Percentiles rank a stretch among this genome's conserved stretches.
Evolutionary conservation across 805 yeast species (phyloP).

Genomic region (Wickerhamomyces alni): DNA sequence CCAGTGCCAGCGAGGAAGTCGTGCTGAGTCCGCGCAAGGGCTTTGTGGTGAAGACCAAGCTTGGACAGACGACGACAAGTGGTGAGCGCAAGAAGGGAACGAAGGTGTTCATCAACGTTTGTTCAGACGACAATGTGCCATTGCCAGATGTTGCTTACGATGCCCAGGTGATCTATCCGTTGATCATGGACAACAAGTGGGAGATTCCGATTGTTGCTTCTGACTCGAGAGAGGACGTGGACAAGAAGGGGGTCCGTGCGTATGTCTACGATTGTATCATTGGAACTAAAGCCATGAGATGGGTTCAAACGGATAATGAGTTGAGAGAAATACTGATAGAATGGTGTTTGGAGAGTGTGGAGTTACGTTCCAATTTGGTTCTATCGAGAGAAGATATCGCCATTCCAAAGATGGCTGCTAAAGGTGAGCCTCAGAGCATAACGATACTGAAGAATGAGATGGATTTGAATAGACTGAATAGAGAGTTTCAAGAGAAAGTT

Average conservation of each 20-base stretch:
- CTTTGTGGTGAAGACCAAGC: constrained; percentile 65
- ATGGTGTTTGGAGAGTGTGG: constrained; percentile 81
- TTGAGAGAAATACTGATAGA: constrained; percentile 64
- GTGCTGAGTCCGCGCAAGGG: constrained; percentile 52
- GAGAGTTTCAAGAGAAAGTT: constrained; percentile 25
- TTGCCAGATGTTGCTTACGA: constrained; percentile 49
- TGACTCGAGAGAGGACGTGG: constrained; percentile 44
- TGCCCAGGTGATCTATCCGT: constrained; percentile 52
- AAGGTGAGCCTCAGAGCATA: constrained; percentile 53
- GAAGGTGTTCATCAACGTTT: constrained; percentile 75
- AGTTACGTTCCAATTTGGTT: constrained; percentile 40
- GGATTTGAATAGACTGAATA: constrained; percentile 30
- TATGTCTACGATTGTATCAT: constrained; percentile 77
- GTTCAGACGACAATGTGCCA: constrained; percentile 63
- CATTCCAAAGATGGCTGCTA: constrained; percentile 65
- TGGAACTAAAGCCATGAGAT: constrained; percentile 52
- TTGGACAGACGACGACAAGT: constrained; percentile 4
- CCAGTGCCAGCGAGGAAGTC: constrained; percentile 14
- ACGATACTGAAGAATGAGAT: constrained; percentile 40
- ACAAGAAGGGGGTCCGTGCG: constrained; percentile 64
- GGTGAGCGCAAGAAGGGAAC: constrained; percentile 37
- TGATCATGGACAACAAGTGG: constrained; percentile 71
- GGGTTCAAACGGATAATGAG: constrained; percentile 55
- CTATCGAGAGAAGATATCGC: constrained; percentile 56
- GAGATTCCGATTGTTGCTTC: constrained; percentile 79